phyloP scores from a whole-genome alignment of 164 flowering plant genomes.

The Vitis amurensis region DNA sequence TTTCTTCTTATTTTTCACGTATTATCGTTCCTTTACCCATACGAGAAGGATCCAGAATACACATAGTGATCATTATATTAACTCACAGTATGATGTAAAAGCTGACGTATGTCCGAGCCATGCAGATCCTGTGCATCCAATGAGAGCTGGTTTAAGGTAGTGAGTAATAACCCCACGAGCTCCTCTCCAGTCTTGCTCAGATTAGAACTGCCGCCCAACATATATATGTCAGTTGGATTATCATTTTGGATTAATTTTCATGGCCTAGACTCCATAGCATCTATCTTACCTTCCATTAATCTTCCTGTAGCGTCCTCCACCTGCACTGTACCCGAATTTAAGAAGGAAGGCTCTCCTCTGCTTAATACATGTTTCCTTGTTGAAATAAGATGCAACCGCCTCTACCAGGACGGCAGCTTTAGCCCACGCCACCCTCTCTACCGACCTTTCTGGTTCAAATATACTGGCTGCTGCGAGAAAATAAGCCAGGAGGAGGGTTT shows the following conservation, averaged over 20 bases:
- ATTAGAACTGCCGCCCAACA: background rate
- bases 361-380: conserved; percentile 10
- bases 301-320: background rate
- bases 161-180: conserved; percentile 33
- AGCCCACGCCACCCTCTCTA: conserved; percentile 76
- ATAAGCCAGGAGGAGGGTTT: conserved; percentile 40
- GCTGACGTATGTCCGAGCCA: conserved; percentile 42
- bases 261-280: too few relatives aligned
- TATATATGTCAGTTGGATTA: too few relatives aligned
- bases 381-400: conserved; percentile 38
- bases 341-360: conserved; percentile 37
- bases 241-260: too few relatives aligned
- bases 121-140: conserved; percentile 39
- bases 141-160: conserved; percentile 46
- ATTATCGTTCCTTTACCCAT: too few relatives aligned
- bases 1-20: too few relatives aligned
- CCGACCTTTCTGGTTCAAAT: conserved; percentile 58
- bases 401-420: conserved; percentile 51
- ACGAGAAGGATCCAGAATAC: too few relatives aligned
- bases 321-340: conserved; percentile 27
- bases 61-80: background rate
- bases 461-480: conserved; percentile 67
- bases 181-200: conserved; percentile 26
- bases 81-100: conserved; percentile 50
- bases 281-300: conserved; percentile 20